These are phyloP conservation scores for Davidsoniella australis DNA, from an alignment of 2,329 filamentous ascomycete genomes.

Conservation along the genomic window DNA sequence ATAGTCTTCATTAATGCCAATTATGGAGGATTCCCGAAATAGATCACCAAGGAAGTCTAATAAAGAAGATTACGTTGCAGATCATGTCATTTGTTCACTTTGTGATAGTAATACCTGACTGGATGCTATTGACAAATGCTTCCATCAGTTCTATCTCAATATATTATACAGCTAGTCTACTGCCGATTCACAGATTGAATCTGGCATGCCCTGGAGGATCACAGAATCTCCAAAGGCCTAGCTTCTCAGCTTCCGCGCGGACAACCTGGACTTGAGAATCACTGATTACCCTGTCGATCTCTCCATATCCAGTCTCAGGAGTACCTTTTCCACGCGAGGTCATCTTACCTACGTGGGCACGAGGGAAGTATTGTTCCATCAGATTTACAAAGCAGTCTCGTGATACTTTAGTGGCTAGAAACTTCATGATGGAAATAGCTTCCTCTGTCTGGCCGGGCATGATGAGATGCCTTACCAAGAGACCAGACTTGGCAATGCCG, in stretches of 20 bases:
- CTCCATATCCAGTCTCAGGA: slow-evolving; percentile 42
- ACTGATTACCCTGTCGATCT: slow-evolving; percentile 59
- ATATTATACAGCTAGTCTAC: too few relatives aligned
- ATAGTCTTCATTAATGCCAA: too few relatives aligned
- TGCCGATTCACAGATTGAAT: slow-evolving; percentile 27
- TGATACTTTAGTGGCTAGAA: slow-evolving; percentile 56
- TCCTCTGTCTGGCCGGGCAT: slow-evolving; percentile 71
- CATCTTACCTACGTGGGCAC: slow-evolving; percentile 64
- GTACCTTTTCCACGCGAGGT: slow-evolving; percentile 24
- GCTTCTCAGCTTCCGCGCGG: slow-evolving; percentile 47
- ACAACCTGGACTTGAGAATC: slow-evolving; percentile 49
- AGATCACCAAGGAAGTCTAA: too few relatives aligned
- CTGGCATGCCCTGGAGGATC: slow-evolving; percentile 40
- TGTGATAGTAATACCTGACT: too few relatives aligned
- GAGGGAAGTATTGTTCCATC: slow-evolving; percentile 76
- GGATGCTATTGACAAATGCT: too few relatives aligned
- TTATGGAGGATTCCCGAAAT: too few relatives aligned
- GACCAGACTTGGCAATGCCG: slow-evolving; percentile 60
- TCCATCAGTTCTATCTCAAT: too few relatives aligned
- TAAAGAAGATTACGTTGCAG: too few relatives aligned
- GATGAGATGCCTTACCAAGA: slow-evolving; percentile 63
- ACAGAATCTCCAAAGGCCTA: slow-evolving; percentile 64
- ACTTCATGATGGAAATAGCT: slow-evolving; percentile 56
- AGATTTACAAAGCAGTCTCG: slow-evolving; percentile 66
- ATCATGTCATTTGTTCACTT: too few relatives aligned